Conservation (phyloP, 306 rosid species). For the Prunus mira region DNA sequence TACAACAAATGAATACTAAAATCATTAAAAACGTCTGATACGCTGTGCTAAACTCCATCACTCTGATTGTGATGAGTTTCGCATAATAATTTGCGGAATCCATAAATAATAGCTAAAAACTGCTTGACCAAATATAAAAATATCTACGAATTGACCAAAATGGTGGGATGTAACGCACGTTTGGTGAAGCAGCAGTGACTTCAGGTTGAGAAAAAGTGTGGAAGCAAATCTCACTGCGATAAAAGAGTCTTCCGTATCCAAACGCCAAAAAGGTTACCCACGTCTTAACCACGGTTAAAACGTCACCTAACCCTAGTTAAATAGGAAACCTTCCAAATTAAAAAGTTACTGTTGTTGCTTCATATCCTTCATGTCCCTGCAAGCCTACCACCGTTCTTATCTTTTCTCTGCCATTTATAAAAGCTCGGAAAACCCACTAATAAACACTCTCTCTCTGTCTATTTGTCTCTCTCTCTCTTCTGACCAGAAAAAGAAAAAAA, state of each 20-base stretch:
- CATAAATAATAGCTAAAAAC: too few species aligned
- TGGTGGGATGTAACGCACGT: too few species aligned
- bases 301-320: neutral
- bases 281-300: constrained; percentile 1
- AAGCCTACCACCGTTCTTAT: neutral
- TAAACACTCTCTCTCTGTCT: neutral
- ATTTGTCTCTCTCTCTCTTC: neutral
- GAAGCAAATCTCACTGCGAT: neutral
- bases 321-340: neutral
- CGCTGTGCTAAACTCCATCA: too few species aligned
- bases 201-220: too few species aligned
- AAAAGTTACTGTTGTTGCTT: neutral
- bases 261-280: neutral
- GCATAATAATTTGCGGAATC: too few species aligned
- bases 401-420: neutral
- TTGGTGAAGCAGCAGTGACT: too few species aligned
- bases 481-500: neutral
- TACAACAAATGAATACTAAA: too few species aligned
- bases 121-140: too few species aligned
- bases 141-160: too few species aligned
- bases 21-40: too few species aligned
- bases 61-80: too few species aligned
- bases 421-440: neutral
- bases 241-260: neutral
- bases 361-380: neutral